A percentile compares a stretch with the other conserved stretches of the same genome.
Conservation (phyloP, 2,329 filamentous ascomycete genomes). For the Aureobasidium melanogenum region DNA sequence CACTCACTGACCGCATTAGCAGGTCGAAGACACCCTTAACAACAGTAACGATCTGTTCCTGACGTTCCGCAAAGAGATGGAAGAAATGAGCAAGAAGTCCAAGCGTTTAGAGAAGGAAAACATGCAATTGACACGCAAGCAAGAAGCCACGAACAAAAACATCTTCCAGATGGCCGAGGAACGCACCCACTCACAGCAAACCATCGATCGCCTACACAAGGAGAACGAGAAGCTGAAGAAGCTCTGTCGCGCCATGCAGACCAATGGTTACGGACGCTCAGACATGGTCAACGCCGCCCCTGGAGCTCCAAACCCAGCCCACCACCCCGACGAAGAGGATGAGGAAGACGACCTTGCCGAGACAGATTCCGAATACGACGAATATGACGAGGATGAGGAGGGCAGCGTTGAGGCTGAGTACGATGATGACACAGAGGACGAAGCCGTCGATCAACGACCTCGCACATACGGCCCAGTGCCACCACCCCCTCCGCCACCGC, state of each 20-base stretch:
- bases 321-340: constrained; percentile 20
- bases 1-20: constrained; percentile 38
- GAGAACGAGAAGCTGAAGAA: constrained; percentile 88
- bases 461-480: constrained; percentile 37
- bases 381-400: constrained; percentile 47
- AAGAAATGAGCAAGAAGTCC: constrained; percentile 99
- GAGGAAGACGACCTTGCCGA: constrained; percentile 34
- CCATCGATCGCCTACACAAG: constrained; percentile 69
- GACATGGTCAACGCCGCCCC: constrained; percentile 17
- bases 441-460: constrained; percentile 25
- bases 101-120: constrained; percentile 97
- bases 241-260: constrained; percentile 93
- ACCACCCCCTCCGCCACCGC: constrained; percentile 40
- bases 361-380: constrained; percentile 56
- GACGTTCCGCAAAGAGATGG: constrained; percentile 97
- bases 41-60: constrained; percentile 97
- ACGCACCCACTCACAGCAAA: constrained; percentile 64
- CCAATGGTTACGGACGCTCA: constrained; percentile 64
- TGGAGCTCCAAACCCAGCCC: constrained; percentile 14
- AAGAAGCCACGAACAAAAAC: constrained; percentile 86
- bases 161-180: constrained; percentile 97
- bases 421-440: constrained; percentile 54
- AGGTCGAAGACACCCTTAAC: constrained; percentile 98
- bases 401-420: constrained; percentile 57
- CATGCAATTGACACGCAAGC: constrained; percentile 79